Base-by-base conservation (phyloP, 148 eudicot species). In the Chenopodium berlandieri region DNA sequence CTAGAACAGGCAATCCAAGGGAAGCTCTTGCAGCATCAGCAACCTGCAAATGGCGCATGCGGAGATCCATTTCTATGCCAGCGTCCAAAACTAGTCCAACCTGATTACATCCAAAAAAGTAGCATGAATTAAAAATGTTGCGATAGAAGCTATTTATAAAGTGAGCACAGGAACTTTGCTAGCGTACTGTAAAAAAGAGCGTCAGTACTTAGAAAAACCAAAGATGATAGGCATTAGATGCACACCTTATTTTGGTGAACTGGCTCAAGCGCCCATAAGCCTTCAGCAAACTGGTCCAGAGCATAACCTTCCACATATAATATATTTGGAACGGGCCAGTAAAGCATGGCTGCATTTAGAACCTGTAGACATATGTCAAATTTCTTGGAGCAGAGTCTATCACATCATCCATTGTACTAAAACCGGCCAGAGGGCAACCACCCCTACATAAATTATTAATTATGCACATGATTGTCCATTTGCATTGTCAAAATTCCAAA, bases 301-400 rank as follows among this genome's bases (percentile, higher is more conserved):
- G 98, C 98, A 90, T 93, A 88, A 68, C 98, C 98, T 85, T 95
- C 98, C 69, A 95, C 97, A 78, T 95, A 95, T 64, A 95, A 72
- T 27, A 84, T 88, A 83, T 93, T 93, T 7, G 92, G 88, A 86
- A 92, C 83, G 46, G 97, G 93, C 98, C 97, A 95, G 82, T 92
- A 93, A 62, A 95, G 94, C 97, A 93, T 93, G 66, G 98, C 98
- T 77, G 98, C 98, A 92, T 95, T 95, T 75, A 95, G 89, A 85
- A 93, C 98, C 98, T 95, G 91, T 62, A 63, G 72, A 80, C 71
- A 75, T 48, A 40, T 40, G 6, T 40, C 30, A 73, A 44, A 14
- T 48, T 25, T 25, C 25, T 20, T 32, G 32, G 8, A 56, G 23
- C 20, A 68, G 12, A 4, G 40, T 32, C 72, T 10, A 17, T 32